Conservation (phyloP, 2,329 filamentous ascomycete species). For the Lasiodiplodia sp. region DNA sequence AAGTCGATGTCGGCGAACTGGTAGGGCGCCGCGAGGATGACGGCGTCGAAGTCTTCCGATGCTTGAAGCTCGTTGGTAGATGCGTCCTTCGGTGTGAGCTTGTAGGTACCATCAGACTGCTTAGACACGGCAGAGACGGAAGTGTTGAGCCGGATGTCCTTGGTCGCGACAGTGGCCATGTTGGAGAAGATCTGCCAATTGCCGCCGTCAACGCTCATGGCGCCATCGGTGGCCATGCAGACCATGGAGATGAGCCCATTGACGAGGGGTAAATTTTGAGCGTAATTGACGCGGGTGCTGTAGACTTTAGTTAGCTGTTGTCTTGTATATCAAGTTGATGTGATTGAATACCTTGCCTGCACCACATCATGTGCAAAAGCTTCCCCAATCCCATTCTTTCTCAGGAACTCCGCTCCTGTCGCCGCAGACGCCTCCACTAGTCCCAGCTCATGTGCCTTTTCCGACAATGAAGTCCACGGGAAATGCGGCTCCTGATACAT, state of each 20-base stretch:
- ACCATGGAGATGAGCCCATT: conserved; percentile 92
- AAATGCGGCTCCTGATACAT: conserved; percentile 85
- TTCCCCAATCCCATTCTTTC: conserved; percentile 69
- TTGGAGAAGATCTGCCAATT: conserved; percentile 93
- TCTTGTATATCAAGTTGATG: neutral
- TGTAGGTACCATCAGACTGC: conserved; percentile 49
- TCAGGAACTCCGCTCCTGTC: conserved; percentile 77
- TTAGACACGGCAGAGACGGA: conserved; percentile 61
- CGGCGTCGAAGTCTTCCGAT: conserved; percentile 69
- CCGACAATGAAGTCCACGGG: conserved; percentile 79
- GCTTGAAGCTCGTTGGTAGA: conserved; percentile 30
- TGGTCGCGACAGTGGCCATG: conserved; percentile 64
- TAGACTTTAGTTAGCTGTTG: neutral
- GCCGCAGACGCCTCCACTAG: conserved; percentile 70
- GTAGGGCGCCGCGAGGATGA: conserved; percentile 83
- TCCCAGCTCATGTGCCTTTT: conserved; percentile 71
- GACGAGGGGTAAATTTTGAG: conserved; percentile 83
- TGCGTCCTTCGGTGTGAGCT: conserved; percentile 41
- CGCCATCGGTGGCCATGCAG: conserved; percentile 87
- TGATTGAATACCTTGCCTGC: conserved; percentile 66
- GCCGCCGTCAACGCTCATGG: conserved; percentile 78
- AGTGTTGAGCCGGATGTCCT: conserved; percentile 70
- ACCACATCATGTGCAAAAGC: conserved; percentile 81
- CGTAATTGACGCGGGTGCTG: conserved; percentile 92
- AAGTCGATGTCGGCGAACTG: conserved; percentile 78